phyloP scores from a whole-genome alignment of 768 basidiomycete genomes.

The Hypsizygus marmoreus region DNA sequence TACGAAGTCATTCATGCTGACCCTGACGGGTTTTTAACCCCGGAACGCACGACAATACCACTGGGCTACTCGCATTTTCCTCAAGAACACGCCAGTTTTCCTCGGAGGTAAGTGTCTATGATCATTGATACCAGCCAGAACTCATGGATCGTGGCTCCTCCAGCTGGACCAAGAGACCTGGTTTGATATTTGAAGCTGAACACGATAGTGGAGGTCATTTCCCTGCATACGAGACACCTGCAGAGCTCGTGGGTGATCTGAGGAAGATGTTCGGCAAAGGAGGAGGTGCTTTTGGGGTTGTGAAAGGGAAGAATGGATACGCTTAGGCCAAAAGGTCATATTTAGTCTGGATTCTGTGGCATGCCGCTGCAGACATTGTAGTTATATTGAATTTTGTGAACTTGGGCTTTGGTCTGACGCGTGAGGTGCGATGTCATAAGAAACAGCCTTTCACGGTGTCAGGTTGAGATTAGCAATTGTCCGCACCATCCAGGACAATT shows the following conservation, averaged over 20 bases:
- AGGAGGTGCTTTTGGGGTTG: conserved; percentile 41
- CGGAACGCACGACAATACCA: conserved; percentile 33
- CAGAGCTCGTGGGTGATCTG: conserved; percentile 41
- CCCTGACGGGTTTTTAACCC: conserved; percentile 8
- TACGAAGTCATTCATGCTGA: conserved; percentile 41
- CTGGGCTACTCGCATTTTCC: conserved; percentile 52
- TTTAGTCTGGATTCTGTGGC: too few species aligned
- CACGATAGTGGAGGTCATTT: conserved; percentile 50
- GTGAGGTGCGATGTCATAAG: too few species aligned
- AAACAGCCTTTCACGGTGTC: too few species aligned
- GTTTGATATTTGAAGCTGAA: conserved; percentile 27
- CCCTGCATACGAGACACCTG: conserved; percentile 42
- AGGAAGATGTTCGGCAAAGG: conserved; percentile 45
- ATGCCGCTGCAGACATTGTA: too few species aligned
- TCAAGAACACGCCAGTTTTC: conserved; percentile 34
- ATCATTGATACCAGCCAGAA: neutral
- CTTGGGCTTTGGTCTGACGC: too few species aligned
- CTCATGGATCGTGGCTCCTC: neutral
- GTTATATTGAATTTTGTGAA: too few species aligned
- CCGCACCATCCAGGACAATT: too few species aligned
- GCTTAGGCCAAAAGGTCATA: too few species aligned
- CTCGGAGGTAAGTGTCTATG: conserved; percentile 21
- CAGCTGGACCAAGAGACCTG: conserved; percentile 22
- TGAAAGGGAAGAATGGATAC: conserved; percentile 36
- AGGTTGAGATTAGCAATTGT: too few species aligned